Evolutionary conservation across 176 grass and related monocot species (phyloP).

Genomic region (Oryza glaberrima): DNA sequence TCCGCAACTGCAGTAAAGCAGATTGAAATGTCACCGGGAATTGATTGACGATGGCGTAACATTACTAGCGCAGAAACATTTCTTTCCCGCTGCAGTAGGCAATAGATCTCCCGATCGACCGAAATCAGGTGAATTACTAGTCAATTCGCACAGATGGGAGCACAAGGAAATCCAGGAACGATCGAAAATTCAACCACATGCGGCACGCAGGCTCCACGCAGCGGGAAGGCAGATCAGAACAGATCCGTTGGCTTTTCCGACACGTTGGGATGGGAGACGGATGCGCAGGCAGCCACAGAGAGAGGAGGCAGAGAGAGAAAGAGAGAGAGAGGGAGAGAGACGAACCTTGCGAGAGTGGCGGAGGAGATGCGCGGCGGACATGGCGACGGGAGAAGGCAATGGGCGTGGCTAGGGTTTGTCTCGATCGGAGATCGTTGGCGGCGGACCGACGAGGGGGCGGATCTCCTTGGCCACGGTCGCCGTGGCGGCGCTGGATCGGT

Average conservation of each 20-base stretch:
- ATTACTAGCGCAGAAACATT: no score
- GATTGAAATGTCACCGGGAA: not conserved
- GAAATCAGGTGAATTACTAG: not conserved
- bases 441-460: no score
- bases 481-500: no score
- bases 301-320: not conserved
- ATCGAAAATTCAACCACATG: not conserved
- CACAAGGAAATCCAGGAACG: not conserved
- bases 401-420: constrained; percentile 32
- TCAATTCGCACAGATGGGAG: not conserved
- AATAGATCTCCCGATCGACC: not conserved
- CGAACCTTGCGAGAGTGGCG: constrained; percentile 84
- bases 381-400: constrained; percentile 29
- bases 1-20: constrained; percentile 68
- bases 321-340: not conserved
- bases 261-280: not conserved
- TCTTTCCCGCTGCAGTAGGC: no score
- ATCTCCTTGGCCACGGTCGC: no score
- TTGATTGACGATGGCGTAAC: not conserved
- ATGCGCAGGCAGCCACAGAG: not conserved
- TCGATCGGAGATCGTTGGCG: not conserved
- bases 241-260: not conserved
- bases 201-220: not conserved
- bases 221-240: not conserved
- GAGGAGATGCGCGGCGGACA: constrained; percentile 64